Conservation (phyloP, 2,329 filamentous ascomycete species). For the Penicillium brevicompactum region DNA sequence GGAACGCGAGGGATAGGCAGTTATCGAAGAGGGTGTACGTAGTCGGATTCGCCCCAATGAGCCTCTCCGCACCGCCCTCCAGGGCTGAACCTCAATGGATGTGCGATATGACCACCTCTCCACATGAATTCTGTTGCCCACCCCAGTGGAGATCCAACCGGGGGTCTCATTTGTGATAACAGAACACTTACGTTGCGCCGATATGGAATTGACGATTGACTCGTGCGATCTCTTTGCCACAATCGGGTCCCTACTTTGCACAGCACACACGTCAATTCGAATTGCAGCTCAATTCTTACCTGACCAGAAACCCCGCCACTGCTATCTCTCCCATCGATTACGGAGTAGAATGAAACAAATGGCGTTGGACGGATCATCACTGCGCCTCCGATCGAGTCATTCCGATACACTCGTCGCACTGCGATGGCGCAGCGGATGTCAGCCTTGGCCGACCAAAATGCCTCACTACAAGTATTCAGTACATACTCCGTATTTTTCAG, state of each 20-base stretch:
- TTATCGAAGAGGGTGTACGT: not conserved
- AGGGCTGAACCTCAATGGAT: not conserved
- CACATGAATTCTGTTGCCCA: not conserved
- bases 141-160: not conserved
- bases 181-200: not conserved
- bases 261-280: not conserved
- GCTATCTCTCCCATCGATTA: no score
- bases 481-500: no score
- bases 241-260: not conserved
- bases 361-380: not conserved
- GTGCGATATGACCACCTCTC: not conserved
- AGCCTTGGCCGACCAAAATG: not conserved
- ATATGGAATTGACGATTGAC: not conserved
- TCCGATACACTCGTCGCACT: not conserved
- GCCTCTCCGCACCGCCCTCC: not conserved
- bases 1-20: not conserved
- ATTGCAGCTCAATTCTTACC: not conserved
- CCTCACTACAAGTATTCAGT: not conserved
- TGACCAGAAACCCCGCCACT: no score
- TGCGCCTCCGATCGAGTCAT: not conserved
- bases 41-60: not conserved
- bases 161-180: not conserved
- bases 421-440: not conserved
- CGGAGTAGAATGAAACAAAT: not conserved
- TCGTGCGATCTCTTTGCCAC: not conserved